These are phyloP conservation scores for Fusarium caatingaense DNA, from an alignment of 2,329 filamentous ascomycete genomes.

Conservation along the genomic window DNA sequence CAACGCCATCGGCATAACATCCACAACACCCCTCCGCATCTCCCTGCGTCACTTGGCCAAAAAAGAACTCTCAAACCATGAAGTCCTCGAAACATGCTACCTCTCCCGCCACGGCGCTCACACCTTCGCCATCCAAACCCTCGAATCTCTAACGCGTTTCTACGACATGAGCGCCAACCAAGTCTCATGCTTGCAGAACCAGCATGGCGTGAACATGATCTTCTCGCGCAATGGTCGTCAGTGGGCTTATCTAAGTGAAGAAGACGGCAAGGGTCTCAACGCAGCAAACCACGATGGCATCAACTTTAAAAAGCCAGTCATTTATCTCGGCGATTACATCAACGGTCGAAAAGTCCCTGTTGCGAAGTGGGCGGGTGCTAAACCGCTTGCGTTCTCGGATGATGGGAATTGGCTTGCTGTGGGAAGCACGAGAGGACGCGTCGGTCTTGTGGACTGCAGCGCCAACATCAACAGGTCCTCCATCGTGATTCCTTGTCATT, in stretches of 20 bases:
- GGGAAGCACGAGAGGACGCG: conserved; percentile 35
- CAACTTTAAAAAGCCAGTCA: conserved; percentile 39
- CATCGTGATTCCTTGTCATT: conserved; percentile 38
- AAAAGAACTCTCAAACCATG: conserved; percentile 43
- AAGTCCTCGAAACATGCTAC: conserved; percentile 40
- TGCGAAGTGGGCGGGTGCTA: conserved; percentile 39
- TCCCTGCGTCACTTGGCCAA: conserved; percentile 44
- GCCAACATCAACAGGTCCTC: conserved; percentile 27
- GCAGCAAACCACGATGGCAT: conserved; percentile 37
- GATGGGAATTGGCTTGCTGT: conserved; percentile 44
- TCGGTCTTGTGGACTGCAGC: conserved; percentile 40
- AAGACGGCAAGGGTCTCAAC: conserved; percentile 40
- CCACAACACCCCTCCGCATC: conserved; percentile 42
- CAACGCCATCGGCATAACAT: conserved; percentile 44
- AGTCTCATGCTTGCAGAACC: conserved; percentile 34
- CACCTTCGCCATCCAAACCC: conserved; percentile 41
- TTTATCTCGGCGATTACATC: conserved; percentile 43
- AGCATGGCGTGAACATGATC: conserved; percentile 43
- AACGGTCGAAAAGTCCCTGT: conserved; percentile 35
- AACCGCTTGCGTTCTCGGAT: conserved; percentile 42
- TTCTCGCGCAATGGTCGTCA: conserved; percentile 37
- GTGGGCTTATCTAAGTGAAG: conserved; percentile 45
- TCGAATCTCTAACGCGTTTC: conserved; percentile 44
- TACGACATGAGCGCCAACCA: conserved; percentile 41
- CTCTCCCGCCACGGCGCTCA: conserved; percentile 33